Percentiles rank a stretch among this genome's conserved stretches.
Evolutionary conservation across 2,329 filamentous ascomycete genomes (phyloP).

Genomic region (Trichoderma lentiforme): DNA sequence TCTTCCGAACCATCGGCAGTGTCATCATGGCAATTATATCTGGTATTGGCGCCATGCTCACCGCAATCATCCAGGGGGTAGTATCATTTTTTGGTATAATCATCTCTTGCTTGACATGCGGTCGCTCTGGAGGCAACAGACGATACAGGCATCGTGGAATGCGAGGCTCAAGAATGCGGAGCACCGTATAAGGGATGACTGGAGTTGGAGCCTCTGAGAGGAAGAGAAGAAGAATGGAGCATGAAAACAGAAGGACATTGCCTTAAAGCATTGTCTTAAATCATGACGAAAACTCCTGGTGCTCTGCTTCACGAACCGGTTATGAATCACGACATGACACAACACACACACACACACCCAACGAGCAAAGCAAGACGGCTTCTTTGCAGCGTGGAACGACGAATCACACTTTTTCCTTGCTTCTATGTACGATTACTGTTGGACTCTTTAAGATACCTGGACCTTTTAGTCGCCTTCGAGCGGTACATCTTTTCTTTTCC

Average conservation of each 20-base stretch:
- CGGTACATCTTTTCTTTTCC: background rate
- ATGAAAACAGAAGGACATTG: background rate
- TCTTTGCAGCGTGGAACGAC: background rate
- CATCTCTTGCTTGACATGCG: conserved; percentile 62
- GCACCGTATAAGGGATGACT: background rate
- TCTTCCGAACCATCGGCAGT: conserved; percentile 62
- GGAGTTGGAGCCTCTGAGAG: background rate
- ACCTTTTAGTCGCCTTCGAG: background rate
- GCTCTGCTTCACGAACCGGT: background rate
- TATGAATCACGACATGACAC: conserved; percentile 1
- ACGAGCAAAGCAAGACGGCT: background rate
- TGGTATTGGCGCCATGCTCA: conserved; percentile 62
- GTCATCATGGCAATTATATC: conserved; percentile 67
- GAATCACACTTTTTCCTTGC: conserved; percentile 5
- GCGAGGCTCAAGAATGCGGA: background rate
- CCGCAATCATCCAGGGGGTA: no score
- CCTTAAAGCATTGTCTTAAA: background rate
- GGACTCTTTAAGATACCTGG: conserved; percentile 8
- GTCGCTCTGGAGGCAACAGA: conserved; percentile 32
- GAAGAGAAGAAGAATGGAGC: background rate
- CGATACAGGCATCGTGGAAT: background rate
- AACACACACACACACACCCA: background rate
- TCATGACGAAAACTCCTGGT: background rate
- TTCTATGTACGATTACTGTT: conserved; percentile 19
- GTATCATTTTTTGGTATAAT: conserved; percentile 66